Evolutionary conservation across 2,329 filamentous ascomycete species (phyloP).

Genomic region (Periglandula ipomoeae): DNA sequence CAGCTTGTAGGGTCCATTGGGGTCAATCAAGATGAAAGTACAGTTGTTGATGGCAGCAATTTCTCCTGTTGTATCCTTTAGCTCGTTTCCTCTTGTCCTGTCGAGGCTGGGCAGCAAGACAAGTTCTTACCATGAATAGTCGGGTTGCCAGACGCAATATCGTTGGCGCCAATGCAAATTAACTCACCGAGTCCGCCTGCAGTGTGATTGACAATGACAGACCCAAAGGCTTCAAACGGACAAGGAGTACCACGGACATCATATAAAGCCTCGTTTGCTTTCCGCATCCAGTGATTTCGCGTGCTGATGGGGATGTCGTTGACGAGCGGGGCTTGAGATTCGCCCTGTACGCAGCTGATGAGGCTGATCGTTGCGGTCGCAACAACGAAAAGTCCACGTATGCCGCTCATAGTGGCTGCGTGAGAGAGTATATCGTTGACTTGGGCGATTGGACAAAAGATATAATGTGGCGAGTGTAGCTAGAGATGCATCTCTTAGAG

Average conservation of each 20-base stretch:
- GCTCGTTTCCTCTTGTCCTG: no score
- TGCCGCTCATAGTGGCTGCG: neutral
- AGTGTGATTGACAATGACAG: slow-evolving; percentile 48
- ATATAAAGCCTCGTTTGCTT: slow-evolving; percentile 35
- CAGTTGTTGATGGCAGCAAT: slow-evolving; percentile 47
- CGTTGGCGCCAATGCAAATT: slow-evolving; percentile 42
- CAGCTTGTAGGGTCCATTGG: slow-evolving; percentile 34
- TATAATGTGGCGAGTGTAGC: no score
- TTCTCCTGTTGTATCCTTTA: no score
- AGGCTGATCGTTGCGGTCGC: neutral
- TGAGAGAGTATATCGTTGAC: no score
- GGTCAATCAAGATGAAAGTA: slow-evolving; percentile 36
- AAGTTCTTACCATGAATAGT: slow-evolving; percentile 35
- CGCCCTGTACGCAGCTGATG: neutral
- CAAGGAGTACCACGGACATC: slow-evolving; percentile 29
- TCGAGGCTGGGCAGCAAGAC: no score
- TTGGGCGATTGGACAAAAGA: no score
- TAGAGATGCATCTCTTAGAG: no score
- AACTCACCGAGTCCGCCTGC: slow-evolving; percentile 29
- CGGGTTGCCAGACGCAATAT: slow-evolving; percentile 38
- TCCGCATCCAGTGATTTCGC: slow-evolving; percentile 42
- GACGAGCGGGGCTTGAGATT: neutral
- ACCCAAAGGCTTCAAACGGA: slow-evolving; percentile 43
- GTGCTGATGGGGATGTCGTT: slow-evolving; percentile 25
- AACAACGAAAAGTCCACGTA: neutral